Percentiles rank a stretch among this genome's conserved stretches.
Evolutionary conservation across 1,284 basidiomycete species (phyloP).

Genomic region (Ganoderma boninense): DNA sequence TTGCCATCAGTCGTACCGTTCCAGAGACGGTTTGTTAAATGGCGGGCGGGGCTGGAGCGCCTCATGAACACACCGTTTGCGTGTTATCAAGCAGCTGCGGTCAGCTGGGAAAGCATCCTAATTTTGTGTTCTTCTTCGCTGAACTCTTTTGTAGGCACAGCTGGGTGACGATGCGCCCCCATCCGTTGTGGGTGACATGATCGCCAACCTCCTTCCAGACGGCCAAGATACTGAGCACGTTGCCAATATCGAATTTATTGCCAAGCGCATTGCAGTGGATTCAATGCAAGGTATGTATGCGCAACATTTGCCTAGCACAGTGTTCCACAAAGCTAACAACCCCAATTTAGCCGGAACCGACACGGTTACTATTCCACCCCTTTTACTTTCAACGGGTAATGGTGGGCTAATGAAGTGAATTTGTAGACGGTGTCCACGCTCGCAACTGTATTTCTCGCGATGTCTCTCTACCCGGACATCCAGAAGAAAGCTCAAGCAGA

Average conservation of each 20-base stretch:
- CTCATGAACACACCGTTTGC: conserved; percentile 4
- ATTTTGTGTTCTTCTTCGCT: background rate
- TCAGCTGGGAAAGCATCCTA: background rate
- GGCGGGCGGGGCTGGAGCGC: background rate
- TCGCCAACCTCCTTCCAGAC: background rate
- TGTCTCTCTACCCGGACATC: conserved; percentile 34
- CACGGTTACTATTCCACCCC: conserved; percentile 11
- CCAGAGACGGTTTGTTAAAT: background rate
- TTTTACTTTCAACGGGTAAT: background rate
- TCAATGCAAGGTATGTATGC: background rate
- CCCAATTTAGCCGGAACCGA: conserved; percentile 17
- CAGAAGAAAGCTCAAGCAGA: conserved; percentile 39
- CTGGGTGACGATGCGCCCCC: background rate
- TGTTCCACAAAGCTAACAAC: background rate
- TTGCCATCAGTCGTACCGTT: conserved; percentile 19
- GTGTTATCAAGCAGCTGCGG: background rate
- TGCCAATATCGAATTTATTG: background rate
- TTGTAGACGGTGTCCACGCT: conserved; percentile 33
- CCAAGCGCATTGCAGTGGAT: background rate
- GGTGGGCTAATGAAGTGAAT: background rate
- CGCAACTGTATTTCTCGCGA: conserved; percentile 32
- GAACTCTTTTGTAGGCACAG: background rate
- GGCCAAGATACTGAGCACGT: background rate
- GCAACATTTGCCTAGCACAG: too few species aligned
- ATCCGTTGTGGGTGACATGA: background rate